phyloP scores from a whole-genome alignment of 2,329 filamentous ascomycete species.

The Blastomyces gilchristii region DNA sequence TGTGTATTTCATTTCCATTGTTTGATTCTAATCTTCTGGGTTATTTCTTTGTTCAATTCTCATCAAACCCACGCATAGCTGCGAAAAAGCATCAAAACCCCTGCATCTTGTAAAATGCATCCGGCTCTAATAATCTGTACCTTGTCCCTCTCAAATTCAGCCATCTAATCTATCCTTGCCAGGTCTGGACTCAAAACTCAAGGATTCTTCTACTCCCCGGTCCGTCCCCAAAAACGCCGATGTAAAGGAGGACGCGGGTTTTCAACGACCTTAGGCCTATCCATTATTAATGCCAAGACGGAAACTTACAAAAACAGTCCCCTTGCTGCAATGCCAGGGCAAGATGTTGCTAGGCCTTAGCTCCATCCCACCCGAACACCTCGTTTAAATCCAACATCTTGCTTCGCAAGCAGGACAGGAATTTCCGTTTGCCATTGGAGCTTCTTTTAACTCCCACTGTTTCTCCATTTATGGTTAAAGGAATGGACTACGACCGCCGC shows the following conservation, averaged over 20 bases:
- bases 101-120: neutral
- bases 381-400: neutral
- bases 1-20: neutral
- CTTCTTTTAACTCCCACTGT: neutral
- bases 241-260: neutral
- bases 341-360: neutral
- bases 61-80: neutral
- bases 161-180: neutral
- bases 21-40: neutral
- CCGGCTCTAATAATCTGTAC: neutral
- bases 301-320: neutral
- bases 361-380: neutral
- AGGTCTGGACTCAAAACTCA: neutral
- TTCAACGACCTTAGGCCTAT: neutral
- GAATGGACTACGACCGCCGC: neutral
- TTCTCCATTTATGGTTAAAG: neutral
- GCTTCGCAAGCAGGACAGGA: neutral
- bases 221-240: neutral
- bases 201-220: too few species aligned
- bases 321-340: neutral
- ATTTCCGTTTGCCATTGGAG: neutral
- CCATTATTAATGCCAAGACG: constrained; percentile 1
- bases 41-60: neutral
- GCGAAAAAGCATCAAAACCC: neutral
- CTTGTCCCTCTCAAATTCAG: neutral